phyloP scores from a whole-genome alignment of 2,329 filamentous ascomycete species.

The Ophiostoma piceae region DNA sequence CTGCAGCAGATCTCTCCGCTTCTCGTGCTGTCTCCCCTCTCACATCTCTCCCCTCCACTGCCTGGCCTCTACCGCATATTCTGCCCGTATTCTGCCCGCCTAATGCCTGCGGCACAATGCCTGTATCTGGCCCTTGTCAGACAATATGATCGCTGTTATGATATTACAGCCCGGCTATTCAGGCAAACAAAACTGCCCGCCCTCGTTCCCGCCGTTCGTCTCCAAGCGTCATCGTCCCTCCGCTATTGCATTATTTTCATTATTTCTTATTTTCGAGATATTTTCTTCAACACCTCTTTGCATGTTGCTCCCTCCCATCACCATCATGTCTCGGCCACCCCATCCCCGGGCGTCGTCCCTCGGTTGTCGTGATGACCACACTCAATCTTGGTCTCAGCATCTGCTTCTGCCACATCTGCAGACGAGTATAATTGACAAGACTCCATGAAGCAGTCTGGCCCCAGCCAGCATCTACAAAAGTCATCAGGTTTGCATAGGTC shows the following conservation, averaged over 20 bases:
- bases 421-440: neutral
- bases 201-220: neutral
- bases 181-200: neutral
- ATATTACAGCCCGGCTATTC: neutral
- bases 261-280: neutral
- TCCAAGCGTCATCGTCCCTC: conserved; percentile 3
- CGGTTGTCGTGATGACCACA: neutral
- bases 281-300: neutral
- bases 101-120: neutral
- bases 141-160: conserved; percentile 13
- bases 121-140: no score
- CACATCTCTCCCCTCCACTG: conserved; percentile 8
- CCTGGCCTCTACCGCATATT: neutral
- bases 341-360: neutral
- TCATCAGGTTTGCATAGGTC: neutral
- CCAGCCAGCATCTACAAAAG: neutral
- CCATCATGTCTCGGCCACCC: neutral
- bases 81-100: neutral
- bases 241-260: neutral
- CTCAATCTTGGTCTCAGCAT: neutral
- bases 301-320: neutral
- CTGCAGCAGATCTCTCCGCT: neutral
- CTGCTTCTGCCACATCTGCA: neutral
- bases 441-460: neutral
- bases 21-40: neutral